Evolutionary conservation across 164 flowering plant species (phyloP).

Genomic region (Tetracentron sinense): DNA sequence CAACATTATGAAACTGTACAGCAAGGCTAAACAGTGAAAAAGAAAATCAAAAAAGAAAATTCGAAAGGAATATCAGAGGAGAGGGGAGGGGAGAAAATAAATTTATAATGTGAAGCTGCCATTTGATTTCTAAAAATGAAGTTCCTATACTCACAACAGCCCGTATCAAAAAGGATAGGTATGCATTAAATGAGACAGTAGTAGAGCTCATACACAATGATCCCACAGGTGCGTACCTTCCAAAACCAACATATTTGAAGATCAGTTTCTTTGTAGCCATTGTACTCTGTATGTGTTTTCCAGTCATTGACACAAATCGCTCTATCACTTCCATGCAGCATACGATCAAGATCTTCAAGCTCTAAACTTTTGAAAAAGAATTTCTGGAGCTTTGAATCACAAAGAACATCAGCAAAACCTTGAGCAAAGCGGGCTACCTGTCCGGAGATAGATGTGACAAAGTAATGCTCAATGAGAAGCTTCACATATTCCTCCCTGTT

Average conservation of each 20-base stretch:
- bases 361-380: conserved; percentile 67
- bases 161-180: no score
- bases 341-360: conserved; percentile 68
- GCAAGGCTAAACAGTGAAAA: no score
- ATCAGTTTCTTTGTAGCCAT: conserved; percentile 72
- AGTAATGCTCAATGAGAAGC: conserved; percentile 61
- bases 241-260: conserved; percentile 84
- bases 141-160: no score
- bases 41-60: no score
- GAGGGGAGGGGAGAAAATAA: no score
- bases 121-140: no score
- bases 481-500: conserved; percentile 70
- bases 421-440: conserved; percentile 58
- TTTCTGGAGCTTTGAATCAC: conserved; percentile 22
- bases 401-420: conserved; percentile 75
- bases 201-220: no score
- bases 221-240: no score
- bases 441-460: conserved; percentile 54
- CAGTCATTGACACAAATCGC: conserved; percentile 71
- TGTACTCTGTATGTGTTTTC: conserved; percentile 84
- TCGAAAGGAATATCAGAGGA: no score
- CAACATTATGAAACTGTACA: no score
- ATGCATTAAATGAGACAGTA: no score
- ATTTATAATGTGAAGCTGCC: no score
- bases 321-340: conserved; percentile 73